These are phyloP conservation scores for Scorias spongiosa DNA, from an alignment of 2,329 filamentous ascomycete species.

Conservation along the genomic window DNA sequence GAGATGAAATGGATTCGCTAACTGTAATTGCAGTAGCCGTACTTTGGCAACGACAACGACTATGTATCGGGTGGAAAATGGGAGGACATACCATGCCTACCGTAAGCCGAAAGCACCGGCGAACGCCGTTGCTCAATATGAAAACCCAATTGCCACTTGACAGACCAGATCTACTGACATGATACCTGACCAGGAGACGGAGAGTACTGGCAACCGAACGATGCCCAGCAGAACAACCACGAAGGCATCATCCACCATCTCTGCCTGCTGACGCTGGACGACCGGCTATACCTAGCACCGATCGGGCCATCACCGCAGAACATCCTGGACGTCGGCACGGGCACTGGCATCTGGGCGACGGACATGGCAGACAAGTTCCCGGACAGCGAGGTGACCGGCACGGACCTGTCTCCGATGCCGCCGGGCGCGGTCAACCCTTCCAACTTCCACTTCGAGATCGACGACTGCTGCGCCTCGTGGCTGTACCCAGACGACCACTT, in stretches of 20 bases:
- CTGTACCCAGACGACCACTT: slow-evolving; percentile 24
- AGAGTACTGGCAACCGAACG: slow-evolving; percentile 24
- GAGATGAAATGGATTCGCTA: not conserved
- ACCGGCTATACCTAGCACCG: slow-evolving; percentile 17
- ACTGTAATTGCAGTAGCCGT: slow-evolving; percentile 12
- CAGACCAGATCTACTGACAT: too few relatives aligned
- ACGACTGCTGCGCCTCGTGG: slow-evolving; percentile 28
- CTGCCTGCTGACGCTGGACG: slow-evolving; percentile 20
- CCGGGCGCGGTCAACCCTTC: slow-evolving; percentile 12
- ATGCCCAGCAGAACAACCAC: slow-evolving; percentile 15
- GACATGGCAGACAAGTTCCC: slow-evolving; percentile 20
- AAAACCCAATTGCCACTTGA: too few relatives aligned
- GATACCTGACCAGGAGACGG: slow-evolving; percentile 11
- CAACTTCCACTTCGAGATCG: slow-evolving; percentile 31
- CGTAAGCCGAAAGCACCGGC: slow-evolving; percentile 8
- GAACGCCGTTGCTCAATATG: too few relatives aligned
- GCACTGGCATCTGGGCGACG: slow-evolving; percentile 28
- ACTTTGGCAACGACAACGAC: slow-evolving; percentile 25
- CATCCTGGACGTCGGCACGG: slow-evolving; percentile 34
- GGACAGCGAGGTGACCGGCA: slow-evolving; percentile 22
- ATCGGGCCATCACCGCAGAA: slow-evolving; percentile 11
- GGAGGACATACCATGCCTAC: slow-evolving; percentile 22
- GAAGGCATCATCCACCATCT: slow-evolving; percentile 25
- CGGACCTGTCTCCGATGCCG: slow-evolving; percentile 23
- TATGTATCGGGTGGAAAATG: slow-evolving; percentile 23